Evolutionary conservation across 192 early-diverging fungal genomes (phyloP).

Genomic region (Phlyctochytrium arcticum): DNA sequence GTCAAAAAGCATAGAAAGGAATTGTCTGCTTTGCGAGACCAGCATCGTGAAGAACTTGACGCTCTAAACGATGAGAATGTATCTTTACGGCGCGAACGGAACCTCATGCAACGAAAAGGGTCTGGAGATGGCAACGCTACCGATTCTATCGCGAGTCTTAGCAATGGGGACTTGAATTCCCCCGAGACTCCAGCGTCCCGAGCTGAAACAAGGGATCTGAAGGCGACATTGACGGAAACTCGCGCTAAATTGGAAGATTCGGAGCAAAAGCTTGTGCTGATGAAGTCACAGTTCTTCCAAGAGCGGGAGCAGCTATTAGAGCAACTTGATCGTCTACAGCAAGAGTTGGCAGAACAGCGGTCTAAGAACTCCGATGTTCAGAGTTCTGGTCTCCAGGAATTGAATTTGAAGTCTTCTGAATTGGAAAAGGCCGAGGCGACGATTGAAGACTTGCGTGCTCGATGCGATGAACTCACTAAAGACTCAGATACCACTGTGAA

Average conservation of each 20-base stretch:
- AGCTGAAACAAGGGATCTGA: neutral
- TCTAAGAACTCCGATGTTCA: too few relatives aligned
- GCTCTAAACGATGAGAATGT: slow-evolving; percentile 13
- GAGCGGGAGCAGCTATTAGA: slow-evolving; percentile 42
- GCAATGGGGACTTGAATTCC: neutral
- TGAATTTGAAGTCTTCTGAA: too few relatives aligned
- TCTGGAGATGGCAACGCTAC: neutral
- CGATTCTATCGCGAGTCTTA: neutral
- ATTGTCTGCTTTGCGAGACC: neutral
- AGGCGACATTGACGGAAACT: slow-evolving; percentile 5
- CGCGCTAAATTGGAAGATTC: slow-evolving; percentile 15
- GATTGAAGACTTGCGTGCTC: neutral
- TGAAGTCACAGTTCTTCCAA: slow-evolving; percentile 34
- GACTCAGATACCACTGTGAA: too few relatives aligned
- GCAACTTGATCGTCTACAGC: slow-evolving; percentile 21
- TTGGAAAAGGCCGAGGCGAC: slow-evolving; percentile 6
- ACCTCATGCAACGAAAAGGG: neutral
- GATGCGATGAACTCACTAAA: slow-evolving; percentile 9
- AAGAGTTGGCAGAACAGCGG: too few relatives aligned
- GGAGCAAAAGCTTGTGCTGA: slow-evolving; percentile 27
- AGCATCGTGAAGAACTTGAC: slow-evolving; percentile 15
- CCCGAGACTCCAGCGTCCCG: neutral
- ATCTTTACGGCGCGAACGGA: neutral
- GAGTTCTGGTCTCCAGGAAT: too few relatives aligned
- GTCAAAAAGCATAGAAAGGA: neutral